These are phyloP conservation scores for Cryptosporidium xiaoi DNA, from an alignment of 169 alveolate species.

Conservation along the genomic window DNA sequence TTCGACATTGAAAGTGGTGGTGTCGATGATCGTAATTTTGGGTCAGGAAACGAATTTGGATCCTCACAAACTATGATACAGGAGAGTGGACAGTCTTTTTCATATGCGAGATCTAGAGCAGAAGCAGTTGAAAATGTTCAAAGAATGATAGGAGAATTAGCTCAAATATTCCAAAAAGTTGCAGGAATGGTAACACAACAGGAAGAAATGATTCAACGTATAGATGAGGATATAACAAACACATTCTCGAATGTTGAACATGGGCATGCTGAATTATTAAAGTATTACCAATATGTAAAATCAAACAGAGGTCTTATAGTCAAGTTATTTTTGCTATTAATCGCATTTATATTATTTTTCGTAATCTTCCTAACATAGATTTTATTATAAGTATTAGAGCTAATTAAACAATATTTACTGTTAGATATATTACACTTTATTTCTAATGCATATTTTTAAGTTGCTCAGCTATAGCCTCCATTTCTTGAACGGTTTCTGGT, in stretches of 20 bases:
- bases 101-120: constrained; percentile 67
- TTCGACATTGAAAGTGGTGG: constrained; percentile 74
- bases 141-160: constrained; percentile 78
- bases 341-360: constrained; percentile 73
- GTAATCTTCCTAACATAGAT: constrained; percentile 63
- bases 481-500: constrained; percentile 25
- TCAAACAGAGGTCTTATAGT: constrained; percentile 77
- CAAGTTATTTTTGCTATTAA: constrained; percentile 71
- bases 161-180: constrained; percentile 78
- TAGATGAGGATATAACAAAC: constrained; percentile 68
- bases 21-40: neutral
- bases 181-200: constrained; percentile 79
- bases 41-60: constrained; percentile 29
- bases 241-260: constrained; percentile 54
- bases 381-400: neutral
- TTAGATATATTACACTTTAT: neutral
- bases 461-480: constrained; percentile 53
- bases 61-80: constrained; percentile 29
- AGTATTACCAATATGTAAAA: constrained; percentile 70
- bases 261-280: constrained; percentile 77
- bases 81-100: constrained; percentile 49
- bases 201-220: constrained; percentile 78
- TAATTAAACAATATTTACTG: too few relatives aligned
- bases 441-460: constrained; percentile 64
- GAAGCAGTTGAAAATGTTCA: constrained; percentile 81